A percentile compares a stretch with the other conserved stretches of the same genome.
Conservation (phyloP, 2,329 filamentous ascomycete genomes). For the Stagonosporopsis chrysanthemi region DNA sequence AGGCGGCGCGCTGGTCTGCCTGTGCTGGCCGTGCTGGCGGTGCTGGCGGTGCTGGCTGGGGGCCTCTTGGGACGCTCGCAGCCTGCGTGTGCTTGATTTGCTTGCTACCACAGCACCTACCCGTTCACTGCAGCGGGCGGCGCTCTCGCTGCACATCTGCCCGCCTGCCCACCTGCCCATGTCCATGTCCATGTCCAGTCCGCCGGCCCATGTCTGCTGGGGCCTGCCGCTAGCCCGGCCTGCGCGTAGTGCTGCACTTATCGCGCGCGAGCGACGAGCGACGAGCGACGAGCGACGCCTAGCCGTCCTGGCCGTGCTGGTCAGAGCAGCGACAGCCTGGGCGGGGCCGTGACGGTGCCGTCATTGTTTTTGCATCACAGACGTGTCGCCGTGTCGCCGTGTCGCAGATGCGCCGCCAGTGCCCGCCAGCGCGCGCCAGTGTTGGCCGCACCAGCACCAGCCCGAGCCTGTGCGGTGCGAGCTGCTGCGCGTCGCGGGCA, state of each 20-base stretch:
- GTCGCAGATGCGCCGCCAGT: background rate
- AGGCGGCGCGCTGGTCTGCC: conserved; percentile 11
- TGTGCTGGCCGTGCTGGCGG: conserved; percentile 1
- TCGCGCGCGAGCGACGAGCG: conserved; percentile 14
- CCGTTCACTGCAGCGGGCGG: conserved; percentile 13
- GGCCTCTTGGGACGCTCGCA: background rate
- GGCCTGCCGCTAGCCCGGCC: conserved; percentile 17
- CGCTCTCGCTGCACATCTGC: background rate
- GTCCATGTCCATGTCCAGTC: background rate
- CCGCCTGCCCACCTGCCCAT: no score
- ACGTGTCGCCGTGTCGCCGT: conserved; percentile 9
- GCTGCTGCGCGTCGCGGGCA: background rate
- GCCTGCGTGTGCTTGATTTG: conserved; percentile 18
- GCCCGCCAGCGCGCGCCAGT: no score
- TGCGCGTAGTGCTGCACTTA: conserved; percentile 16
- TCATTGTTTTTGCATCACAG: conserved; percentile 27
- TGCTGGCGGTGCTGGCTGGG: background rate
- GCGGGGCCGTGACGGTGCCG: conserved; percentile 32
- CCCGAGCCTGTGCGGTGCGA: no score
- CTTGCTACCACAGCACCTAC: no score
- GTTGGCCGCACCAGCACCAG: no score
- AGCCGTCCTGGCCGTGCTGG: background rate
- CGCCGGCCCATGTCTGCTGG: conserved; percentile 12
- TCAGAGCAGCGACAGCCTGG: background rate
- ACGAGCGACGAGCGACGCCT: no score